Base-by-base conservation (phyloP, 441 rosid species). In the Adansonia gregorii region DNA sequence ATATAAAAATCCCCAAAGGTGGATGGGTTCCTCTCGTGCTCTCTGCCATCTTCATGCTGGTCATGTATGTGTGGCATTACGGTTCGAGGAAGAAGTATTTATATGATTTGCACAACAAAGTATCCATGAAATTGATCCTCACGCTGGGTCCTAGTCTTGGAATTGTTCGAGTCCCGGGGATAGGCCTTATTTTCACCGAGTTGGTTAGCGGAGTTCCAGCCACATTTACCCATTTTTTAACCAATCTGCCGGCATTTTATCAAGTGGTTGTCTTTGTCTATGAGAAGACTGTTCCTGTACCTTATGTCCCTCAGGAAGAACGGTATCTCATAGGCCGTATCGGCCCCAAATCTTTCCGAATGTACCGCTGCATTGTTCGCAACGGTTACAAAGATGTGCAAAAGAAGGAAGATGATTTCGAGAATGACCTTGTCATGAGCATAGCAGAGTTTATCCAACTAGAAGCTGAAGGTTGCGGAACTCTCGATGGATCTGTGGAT, bases 371-470 rank as follows among this genome's bases (percentile, higher is more conserved):
- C 84, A 90, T 92, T 78, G 88, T 93, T 75, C 86, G 97, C 73
- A 87, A 86, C 5, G 97, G 99, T 14, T 93, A 95, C 88, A 93
- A 92, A 78, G 98, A 95, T 63, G 91, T 91, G 70, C 88, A 83
- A 20, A 88, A 87, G 75, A 88, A 88, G 19, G 94, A 92, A 51
- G 91, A 83, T 3, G 93, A 90, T 81, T 88, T 91, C 39, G 98
- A 95, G 77, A 89, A 88, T 24, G 97, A 92, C 78, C 85, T 93
- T n/a, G 85, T 91, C 74, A 90, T 88, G 92, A 93, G 93, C 86
- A 79, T 95, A 7, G 94, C 94, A 3, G 98, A 95, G 86, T 95
- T 93, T 80, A 94, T 95, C 84, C 97, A 93, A 79, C 86, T 93
- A 78, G 98, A 93, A 85, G 89, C 98, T 0, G 98, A 92, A 85